Percentiles rank a stretch among this genome's conserved stretches.
Evolutionary conservation across 495 filamentous ascomycete genomes (phyloP).

Genomic region (Lophiostoma macrostomum): DNA sequence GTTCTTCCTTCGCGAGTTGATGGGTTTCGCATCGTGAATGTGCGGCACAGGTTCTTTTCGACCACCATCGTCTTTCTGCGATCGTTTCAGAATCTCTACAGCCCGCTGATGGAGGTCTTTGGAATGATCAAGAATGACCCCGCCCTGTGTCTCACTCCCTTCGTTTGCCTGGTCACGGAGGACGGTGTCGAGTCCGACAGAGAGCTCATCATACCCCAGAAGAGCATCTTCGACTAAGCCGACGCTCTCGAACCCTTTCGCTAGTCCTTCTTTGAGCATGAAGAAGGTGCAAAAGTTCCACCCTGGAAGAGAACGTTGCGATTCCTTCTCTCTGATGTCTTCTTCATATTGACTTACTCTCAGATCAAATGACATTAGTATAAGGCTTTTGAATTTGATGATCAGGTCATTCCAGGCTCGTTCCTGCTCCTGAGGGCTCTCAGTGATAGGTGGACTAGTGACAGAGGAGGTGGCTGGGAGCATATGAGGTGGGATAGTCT

Average conservation of each 20-base stretch:
- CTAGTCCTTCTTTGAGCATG: conserved; percentile 91
- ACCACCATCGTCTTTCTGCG: conserved; percentile 41
- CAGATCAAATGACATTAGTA: conserved; percentile 84
- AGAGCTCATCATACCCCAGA: conserved; percentile 87
- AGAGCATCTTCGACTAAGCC: conserved; percentile 94
- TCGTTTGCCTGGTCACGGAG: conserved; percentile 68
- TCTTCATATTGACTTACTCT: conserved; percentile 94
- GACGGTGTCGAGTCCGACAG: conserved; percentile 76
- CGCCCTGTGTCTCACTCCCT: conserved; percentile 57
- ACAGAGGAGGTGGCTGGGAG: conserved; percentile 36
- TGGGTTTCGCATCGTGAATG: conserved; percentile 64
- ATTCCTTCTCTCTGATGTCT: conserved; percentile 90
- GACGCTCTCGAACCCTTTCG: conserved; percentile 91
- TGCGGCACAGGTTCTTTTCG: conserved; percentile 55
- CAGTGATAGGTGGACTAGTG: conserved; percentile 37
- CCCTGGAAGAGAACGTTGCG: conserved; percentile 80
- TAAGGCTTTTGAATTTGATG: conserved; percentile 78
- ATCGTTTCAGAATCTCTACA: conserved; percentile 21
- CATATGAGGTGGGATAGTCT: conserved; percentile 39
- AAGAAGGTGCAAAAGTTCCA: conserved; percentile 99
- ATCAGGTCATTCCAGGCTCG: conserved; percentile 79
- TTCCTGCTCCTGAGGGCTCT: conserved; percentile 67
- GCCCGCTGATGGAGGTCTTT: conserved; percentile 64
- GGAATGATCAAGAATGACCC: conserved; percentile 64
- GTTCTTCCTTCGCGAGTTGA: conserved; percentile 70